Percentiles rank a stretch among this genome's conserved stretches.
Conservation (phyloP, 169 alveolate genomes). For the Cryptosporidium parvum region DNA sequence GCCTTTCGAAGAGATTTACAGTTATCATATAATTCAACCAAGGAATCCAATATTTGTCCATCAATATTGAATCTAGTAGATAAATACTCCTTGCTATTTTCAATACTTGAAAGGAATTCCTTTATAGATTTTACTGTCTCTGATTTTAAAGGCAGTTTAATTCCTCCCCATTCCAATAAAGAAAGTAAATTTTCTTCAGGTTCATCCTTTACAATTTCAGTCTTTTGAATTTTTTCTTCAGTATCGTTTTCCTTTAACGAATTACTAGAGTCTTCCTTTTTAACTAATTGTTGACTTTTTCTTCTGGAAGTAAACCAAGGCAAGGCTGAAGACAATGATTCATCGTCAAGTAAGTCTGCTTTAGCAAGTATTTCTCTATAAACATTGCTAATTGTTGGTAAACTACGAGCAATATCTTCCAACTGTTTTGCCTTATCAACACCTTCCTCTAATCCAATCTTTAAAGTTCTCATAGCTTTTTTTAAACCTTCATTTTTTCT, state of each 20-base stretch:
- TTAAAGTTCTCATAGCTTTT: constrained; percentile 83
- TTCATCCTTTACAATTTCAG: neutral
- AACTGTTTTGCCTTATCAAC: constrained; percentile 55
- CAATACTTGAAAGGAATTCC: constrained; percentile 40
- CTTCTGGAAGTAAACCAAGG: constrained; percentile 64
- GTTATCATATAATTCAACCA: neutral
- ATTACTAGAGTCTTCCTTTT: neutral
- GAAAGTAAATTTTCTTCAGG: neutral
- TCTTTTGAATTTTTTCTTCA: neutral
- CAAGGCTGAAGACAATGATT: constrained; percentile 21
- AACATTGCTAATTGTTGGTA: constrained; percentile 59
- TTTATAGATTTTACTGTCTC: constrained; percentile 29
- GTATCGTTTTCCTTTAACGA: neutral
- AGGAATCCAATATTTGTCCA: constrained; percentile 13
- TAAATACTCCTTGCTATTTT: constrained; percentile 15
- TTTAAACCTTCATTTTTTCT: constrained; percentile 80
- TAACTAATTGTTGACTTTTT: neutral
- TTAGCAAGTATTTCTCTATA: constrained; percentile 75
- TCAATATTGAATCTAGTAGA: neutral
- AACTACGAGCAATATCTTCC: constrained; percentile 62
- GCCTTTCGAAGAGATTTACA: constrained; percentile 18
- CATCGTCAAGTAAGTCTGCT: constrained; percentile 69
- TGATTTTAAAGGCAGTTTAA: constrained; percentile 33
- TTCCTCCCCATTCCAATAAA: constrained; percentile 62
- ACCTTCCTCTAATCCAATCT: constrained; percentile 76